phyloP scores from a whole-genome alignment of 352 stramenopile species.

The Globisporangium parvum region DNA sequence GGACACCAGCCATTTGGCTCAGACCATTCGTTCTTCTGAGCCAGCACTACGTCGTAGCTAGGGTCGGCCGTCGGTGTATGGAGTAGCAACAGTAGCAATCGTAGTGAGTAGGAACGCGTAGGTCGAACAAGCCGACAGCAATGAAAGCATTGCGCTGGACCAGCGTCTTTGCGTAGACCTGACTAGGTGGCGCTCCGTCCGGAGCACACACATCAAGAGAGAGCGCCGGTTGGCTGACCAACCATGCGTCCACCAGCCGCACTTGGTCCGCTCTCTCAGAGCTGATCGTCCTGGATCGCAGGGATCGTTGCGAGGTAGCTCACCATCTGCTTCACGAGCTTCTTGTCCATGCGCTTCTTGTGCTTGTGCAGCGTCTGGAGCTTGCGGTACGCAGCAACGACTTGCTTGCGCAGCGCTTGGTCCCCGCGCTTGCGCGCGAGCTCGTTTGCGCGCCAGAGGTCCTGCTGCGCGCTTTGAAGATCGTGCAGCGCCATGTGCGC shows the following conservation, averaged over 20 bases:
- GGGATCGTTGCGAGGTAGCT: slow-evolving; percentile 69
- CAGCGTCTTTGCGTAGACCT: neutral
- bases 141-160: neutral
- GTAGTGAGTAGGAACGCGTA: neutral
- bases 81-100: neutral
- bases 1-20: slow-evolving; percentile 56
- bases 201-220: no score
- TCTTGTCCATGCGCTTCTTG: slow-evolving; percentile 81
- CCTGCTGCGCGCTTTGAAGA: slow-evolving; percentile 48
- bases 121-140: neutral
- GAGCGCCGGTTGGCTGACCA: no score
- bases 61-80: neutral
- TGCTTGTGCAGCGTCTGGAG: slow-evolving; percentile 61
- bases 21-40: slow-evolving; percentile 56
- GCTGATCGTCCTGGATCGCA: slow-evolving; percentile 34
- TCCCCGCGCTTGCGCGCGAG: slow-evolving; percentile 32
- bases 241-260: no score
- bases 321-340: slow-evolving; percentile 80
- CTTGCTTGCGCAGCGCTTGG: slow-evolving; percentile 36
- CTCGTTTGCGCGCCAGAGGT: slow-evolving; percentile 65
- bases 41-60: neutral
- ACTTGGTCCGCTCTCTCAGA: no score
- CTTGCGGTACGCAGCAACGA: slow-evolving; percentile 63
- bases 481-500: slow-evolving; percentile 59
- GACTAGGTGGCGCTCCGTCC: neutral